Evolutionary conservation across 2,329 filamentous ascomycete species (phyloP), one percentile per base, ranked within the genome.

Genomic region (Chalara sp.): DNA sequence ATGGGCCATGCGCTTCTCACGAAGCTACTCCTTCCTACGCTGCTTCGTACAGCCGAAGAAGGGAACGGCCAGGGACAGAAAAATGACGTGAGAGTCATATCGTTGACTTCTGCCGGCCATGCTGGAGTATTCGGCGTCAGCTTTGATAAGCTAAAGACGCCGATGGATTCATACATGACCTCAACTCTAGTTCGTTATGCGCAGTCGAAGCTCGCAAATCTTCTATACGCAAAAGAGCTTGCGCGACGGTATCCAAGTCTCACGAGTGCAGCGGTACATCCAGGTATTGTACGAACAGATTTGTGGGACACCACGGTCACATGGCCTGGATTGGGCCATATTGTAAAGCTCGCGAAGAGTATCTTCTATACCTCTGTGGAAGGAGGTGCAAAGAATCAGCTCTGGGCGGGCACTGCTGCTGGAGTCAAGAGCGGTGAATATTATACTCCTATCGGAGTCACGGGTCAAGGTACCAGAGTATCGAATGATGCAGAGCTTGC

Each of bases 1-100:
- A 56, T 77, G 37, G 72, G 72, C 28, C 73, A 76, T 47, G 69
- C 72, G 5, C 65, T 72, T 5, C 63, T 77, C 11, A 62, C 69
- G 31, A 63, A 67, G 50, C 61, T 66, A 4, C 58, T 74, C 12
- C 47, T 68, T 2, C 68, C 67, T 6, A 57, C 58, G 5, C 53
- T 71, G 6, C 48, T 65, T 21, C 55, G 55, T 12, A 67, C 65
- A 2, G 33, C 50, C 1, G 21, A 41, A 21, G n/a, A 41, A 5
- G 45, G 50, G 0, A 21, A 21, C 21, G 21, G 3, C 21, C 21
- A 21, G 21, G 21, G 21, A 21, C 21, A 21, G 21, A 21, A 21
- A 21, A n/a, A 8, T 28, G 59, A 63, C 50, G 58, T 61, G 30
- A 51, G 60, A 1, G 53, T 62, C n/a, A 48, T 61, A 3, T 50